Base-by-base conservation (phyloP, 257 asterid species). In the Penstemon eatonii region DNA sequence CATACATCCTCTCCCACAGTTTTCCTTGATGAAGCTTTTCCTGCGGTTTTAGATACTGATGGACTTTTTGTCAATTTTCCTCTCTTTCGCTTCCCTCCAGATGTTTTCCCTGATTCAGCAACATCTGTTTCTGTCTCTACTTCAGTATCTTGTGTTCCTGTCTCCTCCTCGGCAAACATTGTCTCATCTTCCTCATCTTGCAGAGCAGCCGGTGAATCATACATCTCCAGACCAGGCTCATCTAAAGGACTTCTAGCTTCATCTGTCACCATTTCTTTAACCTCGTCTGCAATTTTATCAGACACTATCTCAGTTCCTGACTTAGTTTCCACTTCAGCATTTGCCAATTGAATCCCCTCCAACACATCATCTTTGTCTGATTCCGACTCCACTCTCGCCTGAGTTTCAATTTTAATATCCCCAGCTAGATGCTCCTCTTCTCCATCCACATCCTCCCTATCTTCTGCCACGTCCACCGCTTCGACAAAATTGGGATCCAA, bases 1-100 rank as follows among this genome's bases (percentile, higher is more conserved):
- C 99, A 93, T 63, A 93, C 99, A 74, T 93, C 97, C 68, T 93
- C 97, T 39, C 82, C 97, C 36, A 75, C 80, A 0, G 75, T 55
- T 83, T 87, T 88, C 82, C 74, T 81, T 49, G 81, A 67, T 51
- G 85, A 71, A 67, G 89, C 67, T 79, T 74, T 87, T 57, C 81
- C 52, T 4, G 77, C 49, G 49, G 80, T 50, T 77, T 79, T 92
- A 45, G 87, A 71, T 58, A 72, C 69, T 8, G 79, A 77, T 25
- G 76, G 54, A 80, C 70, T 84, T 71, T 82, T 87, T 43, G 85
- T 67, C 36, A 78, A 66, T 76, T 79, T 88, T 60, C 86, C 90
- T 74, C 88, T 84, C 86, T 93, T 93, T 65, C 86, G 80, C 81
- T 90, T 93, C 72, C 87, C 95, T 46, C 81, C 88, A 42, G 83